Base-by-base conservation (phyloP, 306 rosid genomes). In the Carpinus viminea region DNA sequence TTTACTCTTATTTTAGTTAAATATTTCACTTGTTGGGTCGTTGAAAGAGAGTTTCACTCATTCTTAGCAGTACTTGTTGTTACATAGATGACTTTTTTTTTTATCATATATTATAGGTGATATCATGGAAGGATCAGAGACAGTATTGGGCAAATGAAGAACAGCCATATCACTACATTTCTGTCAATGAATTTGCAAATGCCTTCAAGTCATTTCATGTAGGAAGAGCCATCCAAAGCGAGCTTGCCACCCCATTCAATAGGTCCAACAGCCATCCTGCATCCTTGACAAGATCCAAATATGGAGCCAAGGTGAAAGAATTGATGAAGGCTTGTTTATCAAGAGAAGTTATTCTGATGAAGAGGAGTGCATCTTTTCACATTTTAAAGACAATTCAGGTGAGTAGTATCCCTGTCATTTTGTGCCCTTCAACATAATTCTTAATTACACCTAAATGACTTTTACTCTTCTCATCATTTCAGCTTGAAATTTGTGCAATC, bases 81-180 rank as follows among this genome's bases (percentile, higher is more conserved):
- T 45, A 59, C 51, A n/a, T 50, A 12, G 18, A 4, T 18, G n/a
- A 48, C 48, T n/a, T n/a, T n/a, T n/a, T n/a, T 50, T 15, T 51
- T 15, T 4, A 8, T 48, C 7, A 16, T 21, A 16, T 21, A 26
- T 64, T 24, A 36, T 17, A 82, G 87, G 85, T 81, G 52, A 84
- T 85, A 16, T 84, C 87, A 31, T 68, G 57, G 80, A 84, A 85
- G 70, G 89, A 85, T 36, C 89, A 85, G 51, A 86, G 82, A 76
- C 89, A 85, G 68, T 85, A 85, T 73, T 82, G 89, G 89, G 38
- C 43, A 12, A 28, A 21, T 1, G 79, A 75, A 82, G 84, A 79
- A 9, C 79, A 43, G 50, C 78, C 84, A 34, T 85, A 82, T 48
- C 52, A 12, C 15, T 48, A 48, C 34, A 68, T 53, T 31, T 82